Conservation (phyloP, 1,284 basidiomycete genomes). For the Golubevia sp. region DNA sequence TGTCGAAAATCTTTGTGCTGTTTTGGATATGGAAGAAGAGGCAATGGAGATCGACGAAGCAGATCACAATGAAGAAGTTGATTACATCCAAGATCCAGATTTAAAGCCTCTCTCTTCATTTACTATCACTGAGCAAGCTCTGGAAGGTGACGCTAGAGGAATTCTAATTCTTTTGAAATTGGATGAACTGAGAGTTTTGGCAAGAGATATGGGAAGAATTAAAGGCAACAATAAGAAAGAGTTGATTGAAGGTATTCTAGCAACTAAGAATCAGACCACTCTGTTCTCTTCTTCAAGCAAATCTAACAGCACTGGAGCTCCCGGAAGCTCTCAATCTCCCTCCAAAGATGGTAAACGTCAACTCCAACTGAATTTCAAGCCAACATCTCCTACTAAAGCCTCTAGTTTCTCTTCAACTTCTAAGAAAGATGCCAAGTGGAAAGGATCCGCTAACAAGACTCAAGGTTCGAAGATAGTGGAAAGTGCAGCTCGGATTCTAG, state of each 20-base stretch:
- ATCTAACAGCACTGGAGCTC: too few relatives aligned
- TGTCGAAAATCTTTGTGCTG: conserved; percentile 17
- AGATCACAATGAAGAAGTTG: background rate
- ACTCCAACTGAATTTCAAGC: too few relatives aligned
- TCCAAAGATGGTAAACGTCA: too few relatives aligned
- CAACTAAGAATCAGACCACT: conserved; percentile 32
- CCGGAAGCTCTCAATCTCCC: too few relatives aligned
- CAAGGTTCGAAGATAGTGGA: too few relatives aligned
- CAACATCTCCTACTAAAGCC: too few relatives aligned
- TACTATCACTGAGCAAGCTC: conserved; percentile 40
- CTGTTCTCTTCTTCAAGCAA: conserved; percentile 14
- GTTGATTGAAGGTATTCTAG: conserved; percentile 27
- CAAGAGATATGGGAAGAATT: conserved; percentile 33
- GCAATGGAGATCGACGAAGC: conserved; percentile 9
- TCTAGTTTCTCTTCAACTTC: too few relatives aligned
- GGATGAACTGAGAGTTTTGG: conserved; percentile 49
- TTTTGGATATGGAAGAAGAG: conserved; percentile 23
- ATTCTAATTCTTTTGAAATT: conserved; percentile 45
- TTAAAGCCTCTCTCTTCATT: conserved; percentile 22
- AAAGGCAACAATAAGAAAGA: conserved; percentile 31
- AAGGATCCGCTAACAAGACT: too few relatives aligned
- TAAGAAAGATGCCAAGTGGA: too few relatives aligned
- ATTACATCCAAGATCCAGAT: conserved; percentile 3
- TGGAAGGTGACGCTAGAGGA: conserved; percentile 28
- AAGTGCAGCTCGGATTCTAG: conserved; percentile 4